These are phyloP conservation scores for Pseudogymnoascus sp. DNA, from an alignment of 2,329 filamentous ascomycete species.

Conservation along the genomic window DNA sequence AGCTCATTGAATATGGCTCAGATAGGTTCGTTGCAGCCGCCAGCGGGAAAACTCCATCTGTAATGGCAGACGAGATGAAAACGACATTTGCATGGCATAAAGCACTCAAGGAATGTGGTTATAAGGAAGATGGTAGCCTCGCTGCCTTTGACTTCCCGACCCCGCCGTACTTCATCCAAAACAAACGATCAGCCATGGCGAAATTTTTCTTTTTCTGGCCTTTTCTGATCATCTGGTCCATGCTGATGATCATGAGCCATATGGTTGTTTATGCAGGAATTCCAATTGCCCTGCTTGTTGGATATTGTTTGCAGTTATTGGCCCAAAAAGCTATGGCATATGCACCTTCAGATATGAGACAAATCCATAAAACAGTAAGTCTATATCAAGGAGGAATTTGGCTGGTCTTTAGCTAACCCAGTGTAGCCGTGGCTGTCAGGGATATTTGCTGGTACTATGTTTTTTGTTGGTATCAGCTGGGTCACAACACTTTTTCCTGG, in stretches of 20 bases:
- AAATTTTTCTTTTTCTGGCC: constrained; percentile 90
- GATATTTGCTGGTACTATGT: constrained; percentile 82
- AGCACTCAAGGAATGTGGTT: constrained; percentile 78
- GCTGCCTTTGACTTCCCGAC: constrained; percentile 65
- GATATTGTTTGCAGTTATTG: constrained; percentile 68
- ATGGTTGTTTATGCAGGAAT: constrained; percentile 69
- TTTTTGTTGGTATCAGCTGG: constrained; percentile 74
- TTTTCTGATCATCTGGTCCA: constrained; percentile 66
- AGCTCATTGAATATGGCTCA: constrained; percentile 89
- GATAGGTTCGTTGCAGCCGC: constrained; percentile 87
- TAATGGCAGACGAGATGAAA: constrained; percentile 86
- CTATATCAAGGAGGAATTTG: not conserved
- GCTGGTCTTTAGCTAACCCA: constrained; percentile 14
- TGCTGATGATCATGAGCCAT: constrained; percentile 65
- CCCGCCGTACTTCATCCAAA: constrained; percentile 66
- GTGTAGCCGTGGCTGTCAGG: constrained; percentile 83
- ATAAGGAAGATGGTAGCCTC: constrained; percentile 69
- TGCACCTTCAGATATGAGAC: constrained; percentile 81
- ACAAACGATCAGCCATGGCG: constrained; percentile 69
- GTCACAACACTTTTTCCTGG: constrained; percentile 66
- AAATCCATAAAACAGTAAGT: constrained; percentile 79
- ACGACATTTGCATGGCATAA: constrained; percentile 75
- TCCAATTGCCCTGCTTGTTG: constrained; percentile 60
- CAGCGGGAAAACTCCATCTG: constrained; percentile 82
- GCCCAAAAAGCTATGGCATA: constrained; percentile 73